Percentiles rank a stretch among this genome's conserved stretches.
Conservation (phyloP, 2,329 filamentous ascomycete genomes). For the Penicillium sp. region DNA sequence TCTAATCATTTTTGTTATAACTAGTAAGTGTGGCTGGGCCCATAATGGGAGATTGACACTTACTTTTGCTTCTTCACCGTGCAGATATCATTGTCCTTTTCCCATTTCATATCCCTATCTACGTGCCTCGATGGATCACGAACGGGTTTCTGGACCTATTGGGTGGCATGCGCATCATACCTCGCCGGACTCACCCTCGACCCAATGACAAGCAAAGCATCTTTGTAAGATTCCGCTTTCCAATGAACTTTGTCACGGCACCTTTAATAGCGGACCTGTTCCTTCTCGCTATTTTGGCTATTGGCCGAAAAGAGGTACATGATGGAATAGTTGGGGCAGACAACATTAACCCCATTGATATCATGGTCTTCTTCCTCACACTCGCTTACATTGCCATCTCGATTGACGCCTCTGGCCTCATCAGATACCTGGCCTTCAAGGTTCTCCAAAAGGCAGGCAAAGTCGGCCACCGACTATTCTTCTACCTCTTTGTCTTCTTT, state of each 20-base stretch:
- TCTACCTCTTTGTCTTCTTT: constrained; percentile 72
- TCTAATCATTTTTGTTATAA: constrained; percentile 65
- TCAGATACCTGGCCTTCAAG: constrained; percentile 67
- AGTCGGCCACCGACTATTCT: constrained; percentile 66
- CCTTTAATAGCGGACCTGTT: constrained; percentile 70
- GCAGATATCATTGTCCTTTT: constrained; percentile 68
- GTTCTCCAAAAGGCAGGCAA: constrained; percentile 66
- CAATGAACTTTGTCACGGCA: constrained; percentile 69
- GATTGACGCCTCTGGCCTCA: constrained; percentile 71
- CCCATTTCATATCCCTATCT: constrained; percentile 64
- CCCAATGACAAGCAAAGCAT: constrained; percentile 28
- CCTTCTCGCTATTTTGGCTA: constrained; percentile 66
- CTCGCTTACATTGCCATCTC: constrained; percentile 75
- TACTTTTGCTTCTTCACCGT: background rate
- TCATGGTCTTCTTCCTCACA: constrained; percentile 72
- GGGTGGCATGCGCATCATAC: constrained; percentile 53
- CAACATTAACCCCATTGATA: constrained; percentile 67
- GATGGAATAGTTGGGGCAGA: constrained; percentile 66
- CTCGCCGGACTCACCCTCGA: constrained; percentile 36
- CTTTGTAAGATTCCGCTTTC: constrained; percentile 57
- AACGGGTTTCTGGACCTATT: constrained; percentile 48
- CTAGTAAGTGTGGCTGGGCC: constrained; percentile 55
- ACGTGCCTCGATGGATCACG: constrained; percentile 53
- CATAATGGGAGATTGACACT: background rate
- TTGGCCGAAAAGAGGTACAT: constrained; percentile 64